Base-by-base conservation (phyloP, 1,284 basidiomycete species). In the Bothia castanella region DNA sequence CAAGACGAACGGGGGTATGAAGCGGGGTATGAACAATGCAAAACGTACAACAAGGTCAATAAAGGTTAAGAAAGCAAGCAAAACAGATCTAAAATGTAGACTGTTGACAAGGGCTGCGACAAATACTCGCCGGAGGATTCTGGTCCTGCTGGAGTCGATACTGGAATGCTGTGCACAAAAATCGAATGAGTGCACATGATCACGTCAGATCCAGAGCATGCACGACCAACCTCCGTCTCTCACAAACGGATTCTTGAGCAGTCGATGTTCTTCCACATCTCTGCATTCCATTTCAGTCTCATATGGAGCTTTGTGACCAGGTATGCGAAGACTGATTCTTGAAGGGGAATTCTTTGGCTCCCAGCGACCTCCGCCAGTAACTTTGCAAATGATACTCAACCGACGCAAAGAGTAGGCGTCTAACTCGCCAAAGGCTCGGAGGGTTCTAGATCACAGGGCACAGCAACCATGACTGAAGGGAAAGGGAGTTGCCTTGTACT, bases 331-430 rank as follows among this genome's bases (percentile, higher is more conserved):
- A 34, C 78, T 79, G 36, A 73, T 71, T 43, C 74, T 62, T 1
- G 72, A 67, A 50, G 75, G 67, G 47, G 68, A 63, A 52, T 74
- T 72, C 61, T 83, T 83, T 19, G 86, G 87, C 55, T 77, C 76
- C 86, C 87, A 89, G 27, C 86, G 79, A 11, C 87, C 86, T 13
- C 85, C 85, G 41, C 87, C 86, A 17, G 77, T 79, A 3, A 81
- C 83, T 59, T 89, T 89, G 70, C 87, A 89, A 12, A 87, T 74
- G 42, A 76, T 72, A 58, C 78, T 81, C 7, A 81, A 77, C 45
- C 78, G 78, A 41, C 76, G 73, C 20, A 89, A 77, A 4, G 87
- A 86, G 56, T 89, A 89, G 1, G 82, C 74, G 49, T 79, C 78
- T 20, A 87, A 74, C 63, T 84, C 82, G 52, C 76, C 79, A 48